Base-by-base conservation (phyloP, 106 monocot genomes). In the Apostasia shenzhenica region DNA sequence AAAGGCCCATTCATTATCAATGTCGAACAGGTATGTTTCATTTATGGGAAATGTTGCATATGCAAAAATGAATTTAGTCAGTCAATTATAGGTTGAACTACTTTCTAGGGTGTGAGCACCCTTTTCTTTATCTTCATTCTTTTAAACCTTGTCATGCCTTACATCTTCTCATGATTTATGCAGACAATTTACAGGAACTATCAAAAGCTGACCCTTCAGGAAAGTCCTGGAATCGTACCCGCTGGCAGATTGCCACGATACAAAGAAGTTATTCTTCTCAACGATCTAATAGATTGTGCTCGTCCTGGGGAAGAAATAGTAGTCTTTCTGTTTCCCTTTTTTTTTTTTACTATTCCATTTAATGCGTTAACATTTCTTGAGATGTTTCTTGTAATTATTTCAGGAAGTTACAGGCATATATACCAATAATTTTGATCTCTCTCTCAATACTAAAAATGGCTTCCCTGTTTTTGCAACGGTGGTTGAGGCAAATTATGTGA, bases 321-420 rank as follows among this genome's bases (percentile, higher is more conserved):
- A 88, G 66, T 45, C n/a, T 7, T 50, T 70, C 48, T 53, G 71
- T 41, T 4, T 58, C 9, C 5, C 59, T 14, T 44, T 11, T 37
- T 43, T 41, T 62, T 12, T 70, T n/a, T 1, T 70, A n/a, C 68
- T 41, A 12, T 55, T 70, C 7, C n/a, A 48, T n/a, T 38, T 6
- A 66, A 53, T 13, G 40, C 46, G 14, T n/a, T 44, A 48, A 51
- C 10, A 11, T 9, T 67, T 67, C 41, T 41, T 72, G 41, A 51
- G 58, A 14, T 75, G 2, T 41, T 48, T 37, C 63, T 11, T 61
- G 41, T 72, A 57, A 55, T 67, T 5, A 2, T 74, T 76, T 78
- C 85, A 99, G 99, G 99, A 99, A 67, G 99, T 99, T 60, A 99
- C 99, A n/a, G 99, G 99, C 65, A 93, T 99, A 73, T 99, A 99